These are phyloP conservation scores for Scedosporium apiospermum DNA, from an alignment of 2,329 filamentous ascomycete genomes.

Conservation along the genomic window DNA sequence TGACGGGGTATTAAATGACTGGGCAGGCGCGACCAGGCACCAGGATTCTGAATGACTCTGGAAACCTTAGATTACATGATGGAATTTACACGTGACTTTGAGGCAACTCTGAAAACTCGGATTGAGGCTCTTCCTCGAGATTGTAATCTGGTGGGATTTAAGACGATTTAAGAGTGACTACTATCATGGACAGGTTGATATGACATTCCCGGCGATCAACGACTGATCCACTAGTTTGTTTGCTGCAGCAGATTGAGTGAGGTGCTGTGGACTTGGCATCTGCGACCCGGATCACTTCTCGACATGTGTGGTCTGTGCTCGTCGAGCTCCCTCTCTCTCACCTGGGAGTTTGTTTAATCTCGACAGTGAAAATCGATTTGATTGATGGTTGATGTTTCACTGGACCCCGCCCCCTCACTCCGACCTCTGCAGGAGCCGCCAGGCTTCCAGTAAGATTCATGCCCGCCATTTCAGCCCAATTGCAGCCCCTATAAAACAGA, in stretches of 20 bases:
- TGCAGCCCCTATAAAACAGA: neutral
- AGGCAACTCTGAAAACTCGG: neutral
- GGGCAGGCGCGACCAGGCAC: neutral
- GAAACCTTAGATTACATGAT: neutral
- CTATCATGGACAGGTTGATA: too few relatives aligned
- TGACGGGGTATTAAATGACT: neutral
- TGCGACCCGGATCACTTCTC: too few relatives aligned
- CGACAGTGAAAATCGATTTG: too few relatives aligned
- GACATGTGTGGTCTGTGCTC: too few relatives aligned
- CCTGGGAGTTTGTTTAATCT: too few relatives aligned
- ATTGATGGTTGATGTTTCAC: neutral
- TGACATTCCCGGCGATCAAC: too few relatives aligned
- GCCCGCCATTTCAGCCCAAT: constrained; percentile 1
- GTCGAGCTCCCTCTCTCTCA: too few relatives aligned
- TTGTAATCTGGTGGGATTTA: neutral
- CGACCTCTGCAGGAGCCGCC: neutral
- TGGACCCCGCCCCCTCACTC: neutral
- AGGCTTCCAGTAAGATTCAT: neutral
- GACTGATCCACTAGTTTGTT: too few relatives aligned
- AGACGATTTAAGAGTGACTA: too few relatives aligned
- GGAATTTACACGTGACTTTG: neutral
- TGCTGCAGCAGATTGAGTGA: too few relatives aligned
- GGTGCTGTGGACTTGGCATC: too few relatives aligned
- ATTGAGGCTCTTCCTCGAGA: neutral
- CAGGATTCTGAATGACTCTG: neutral